A percentile compares a stretch with the other conserved stretches of the same genome.
These are phyloP conservation scores for Trichoderma virens DNA, from an alignment of 495 filamentous ascomycete species.

Conservation along the genomic window DNA sequence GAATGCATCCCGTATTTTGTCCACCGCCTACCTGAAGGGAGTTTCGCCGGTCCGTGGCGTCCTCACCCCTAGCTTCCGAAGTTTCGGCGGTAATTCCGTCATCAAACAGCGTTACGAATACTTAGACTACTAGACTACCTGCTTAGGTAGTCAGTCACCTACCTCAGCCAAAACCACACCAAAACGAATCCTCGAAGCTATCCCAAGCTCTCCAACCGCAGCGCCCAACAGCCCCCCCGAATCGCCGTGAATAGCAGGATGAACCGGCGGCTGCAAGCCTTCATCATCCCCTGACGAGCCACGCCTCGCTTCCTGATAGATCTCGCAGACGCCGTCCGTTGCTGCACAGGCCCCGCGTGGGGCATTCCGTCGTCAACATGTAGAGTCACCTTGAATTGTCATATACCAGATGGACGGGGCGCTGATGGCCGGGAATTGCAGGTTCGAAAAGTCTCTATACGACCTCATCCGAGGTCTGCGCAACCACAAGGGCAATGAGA, in stretches of 20 bases:
- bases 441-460: conserved; percentile 98
- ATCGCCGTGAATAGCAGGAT: background rate
- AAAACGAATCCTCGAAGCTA: too few relatives aligned
- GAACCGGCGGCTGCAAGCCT: background rate
- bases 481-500: conserved; percentile 87
- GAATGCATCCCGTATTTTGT: too few relatives aligned
- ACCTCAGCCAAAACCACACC: too few relatives aligned
- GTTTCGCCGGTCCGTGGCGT: background rate
- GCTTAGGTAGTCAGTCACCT: too few relatives aligned
- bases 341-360: background rate
- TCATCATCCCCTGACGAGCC: background rate
- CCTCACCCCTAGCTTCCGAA: background rate
- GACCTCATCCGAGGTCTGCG: conserved; percentile 95
- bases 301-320: background rate
- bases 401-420: background rate
- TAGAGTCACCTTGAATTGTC: background rate
- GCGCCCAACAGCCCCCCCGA: too few relatives aligned
- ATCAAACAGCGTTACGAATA: background rate
- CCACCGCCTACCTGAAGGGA: too few relatives aligned
- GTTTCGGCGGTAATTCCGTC: conserved; percentile 3
- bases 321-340: background rate
- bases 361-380: conserved; percentile 1
- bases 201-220: too few relatives aligned
- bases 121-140: too few relatives aligned
- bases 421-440: conserved; percentile 25